A percentile compares a stretch with the other conserved stretches of the same genome.
Conservation (phyloP, 495 filamentous ascomycete genomes). For the Poronia punctata region DNA sequence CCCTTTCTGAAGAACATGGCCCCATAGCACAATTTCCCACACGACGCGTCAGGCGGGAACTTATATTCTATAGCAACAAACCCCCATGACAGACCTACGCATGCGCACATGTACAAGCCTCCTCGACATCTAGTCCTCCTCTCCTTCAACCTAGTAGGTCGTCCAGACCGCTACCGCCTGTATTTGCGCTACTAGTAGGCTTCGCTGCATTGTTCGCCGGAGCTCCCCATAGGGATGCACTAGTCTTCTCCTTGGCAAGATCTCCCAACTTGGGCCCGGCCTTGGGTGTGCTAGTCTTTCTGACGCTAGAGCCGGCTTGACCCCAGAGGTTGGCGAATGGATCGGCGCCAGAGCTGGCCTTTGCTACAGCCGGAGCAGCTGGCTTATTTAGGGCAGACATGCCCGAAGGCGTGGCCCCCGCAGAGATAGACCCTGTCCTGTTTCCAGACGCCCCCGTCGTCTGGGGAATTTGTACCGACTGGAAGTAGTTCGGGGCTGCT, state of each 20-base stretch:
- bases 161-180: slow-evolving; percentile 30
- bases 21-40: not conserved
- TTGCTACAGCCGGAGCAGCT: slow-evolving; percentile 42
- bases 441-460: slow-evolving; percentile 24
- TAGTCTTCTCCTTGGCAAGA: slow-evolving; percentile 93
- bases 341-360: slow-evolving; percentile 56
- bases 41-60: not conserved
- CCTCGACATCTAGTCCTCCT: not conserved
- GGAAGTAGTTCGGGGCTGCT: slow-evolving; percentile 87
- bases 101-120: not conserved
- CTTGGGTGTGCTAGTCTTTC: slow-evolving; percentile 59
- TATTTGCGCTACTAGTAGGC: slow-evolving; percentile 18
- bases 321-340: slow-evolving; percentile 85
- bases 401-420: slow-evolving; percentile 18
- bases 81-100: not conserved
- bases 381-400: slow-evolving; percentile 30
- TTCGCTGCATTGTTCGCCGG: slow-evolving; percentile 37
- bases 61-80: not conserved
- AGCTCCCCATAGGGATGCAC: slow-evolving; percentile 87
- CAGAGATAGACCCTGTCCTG: slow-evolving; percentile 17
- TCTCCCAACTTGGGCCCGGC: slow-evolving; percentile 73
- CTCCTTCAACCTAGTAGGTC: slow-evolving; percentile 37
- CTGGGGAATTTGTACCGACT: slow-evolving; percentile 56
- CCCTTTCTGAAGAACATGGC: not conserved
- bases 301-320: slow-evolving; percentile 66